Percentiles rank a stretch among this genome's conserved stretches.
These are phyloP conservation scores for Suillus variegatus DNA, from an alignment of 768 basidiomycete genomes.

Conservation along the genomic window DNA sequence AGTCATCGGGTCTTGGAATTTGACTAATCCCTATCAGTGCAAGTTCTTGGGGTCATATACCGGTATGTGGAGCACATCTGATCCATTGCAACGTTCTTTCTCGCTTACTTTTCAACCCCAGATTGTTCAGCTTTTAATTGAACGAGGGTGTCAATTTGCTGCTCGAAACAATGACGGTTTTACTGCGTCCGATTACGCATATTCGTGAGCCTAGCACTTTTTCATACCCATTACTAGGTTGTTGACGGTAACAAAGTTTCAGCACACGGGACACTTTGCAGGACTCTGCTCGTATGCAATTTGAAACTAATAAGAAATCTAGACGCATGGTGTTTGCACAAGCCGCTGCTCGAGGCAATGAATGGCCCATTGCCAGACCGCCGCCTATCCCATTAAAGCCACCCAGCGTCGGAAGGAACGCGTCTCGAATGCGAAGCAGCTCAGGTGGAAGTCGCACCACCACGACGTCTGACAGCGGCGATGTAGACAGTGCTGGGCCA, in stretches of 20 bases:
- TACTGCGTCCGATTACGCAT: slow-evolving; percentile 91
- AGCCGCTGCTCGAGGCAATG: slow-evolving; percentile 65
- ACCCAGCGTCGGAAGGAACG: slow-evolving; percentile 35
- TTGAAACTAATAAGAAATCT: slow-evolving; percentile 77
- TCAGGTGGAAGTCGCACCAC: slow-evolving; percentile 82
- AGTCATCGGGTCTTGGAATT: slow-evolving; percentile 8
- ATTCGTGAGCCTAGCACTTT: slow-evolving; percentile 32
- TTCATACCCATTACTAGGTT: background rate
- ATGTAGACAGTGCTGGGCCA: slow-evolving; percentile 48
- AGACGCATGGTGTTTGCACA: slow-evolving; percentile 73
- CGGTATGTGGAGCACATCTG: slow-evolving; percentile 46
- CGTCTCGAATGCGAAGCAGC: slow-evolving; percentile 71
- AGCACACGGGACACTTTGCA: slow-evolving; percentile 77
- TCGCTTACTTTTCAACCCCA: slow-evolving; percentile 31
- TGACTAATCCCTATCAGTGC: slow-evolving; percentile 49
- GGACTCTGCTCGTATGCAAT: slow-evolving; percentile 77
- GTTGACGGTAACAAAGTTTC: slow-evolving; percentile 44
- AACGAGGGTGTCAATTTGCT: slow-evolving; percentile 82
- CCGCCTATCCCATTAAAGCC: slow-evolving; percentile 49
- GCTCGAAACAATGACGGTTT: slow-evolving; percentile 91
- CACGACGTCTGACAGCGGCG: slow-evolving; percentile 73
- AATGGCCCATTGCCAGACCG: slow-evolving; percentile 50
- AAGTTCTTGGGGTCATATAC: slow-evolving; percentile 84
- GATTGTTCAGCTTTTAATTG: slow-evolving; percentile 85
- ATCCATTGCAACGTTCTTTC: slow-evolving; percentile 6